These are phyloP conservation scores for Rhododendron molle DNA, from an alignment of 148 eudicot genomes.

Conservation along the genomic window DNA sequence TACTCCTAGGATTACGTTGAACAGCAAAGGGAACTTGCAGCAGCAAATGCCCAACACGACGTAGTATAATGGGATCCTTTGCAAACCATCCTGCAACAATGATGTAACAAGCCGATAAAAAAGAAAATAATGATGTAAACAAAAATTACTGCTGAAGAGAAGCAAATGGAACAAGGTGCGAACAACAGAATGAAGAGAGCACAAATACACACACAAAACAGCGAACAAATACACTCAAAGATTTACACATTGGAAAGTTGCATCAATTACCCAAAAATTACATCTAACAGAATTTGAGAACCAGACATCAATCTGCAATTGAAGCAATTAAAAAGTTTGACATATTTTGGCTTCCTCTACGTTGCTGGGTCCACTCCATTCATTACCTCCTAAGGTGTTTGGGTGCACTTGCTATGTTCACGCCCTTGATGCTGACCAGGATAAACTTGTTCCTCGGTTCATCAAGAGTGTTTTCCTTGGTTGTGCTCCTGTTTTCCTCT, in stretches of 20 bases:
- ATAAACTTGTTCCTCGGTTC: not conserved
- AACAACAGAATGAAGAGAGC: not conserved
- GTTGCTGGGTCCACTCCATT: not conserved
- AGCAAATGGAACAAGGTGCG: not conserved
- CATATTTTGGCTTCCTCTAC: not conserved
- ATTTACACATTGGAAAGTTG: not conserved
- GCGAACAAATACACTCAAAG: not conserved
- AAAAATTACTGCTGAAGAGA: not conserved
- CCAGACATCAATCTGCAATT: not conserved
- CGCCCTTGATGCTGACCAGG: not conserved
- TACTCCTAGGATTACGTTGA: conserved; percentile 68
- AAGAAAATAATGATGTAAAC: not conserved
- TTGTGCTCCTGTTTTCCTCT: not conserved
- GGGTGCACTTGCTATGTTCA: not conserved
- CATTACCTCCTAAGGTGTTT: not conserved
- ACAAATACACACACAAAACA: not conserved
- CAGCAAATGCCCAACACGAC: conserved; percentile 69
- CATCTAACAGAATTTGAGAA: not conserved
- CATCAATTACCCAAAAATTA: not conserved
- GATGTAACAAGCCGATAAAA: not conserved
- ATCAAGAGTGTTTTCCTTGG: not conserved
- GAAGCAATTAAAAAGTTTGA: not conserved
- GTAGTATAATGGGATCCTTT: conserved; percentile 68
- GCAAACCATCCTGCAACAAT: conserved; percentile 77
- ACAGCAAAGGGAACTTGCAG: conserved; percentile 70